A percentile compares a stretch with the other conserved stretches of the same genome.
Conservation (phyloP, 139 green algal species). For the Prasinococcaceae sp. region DNA sequence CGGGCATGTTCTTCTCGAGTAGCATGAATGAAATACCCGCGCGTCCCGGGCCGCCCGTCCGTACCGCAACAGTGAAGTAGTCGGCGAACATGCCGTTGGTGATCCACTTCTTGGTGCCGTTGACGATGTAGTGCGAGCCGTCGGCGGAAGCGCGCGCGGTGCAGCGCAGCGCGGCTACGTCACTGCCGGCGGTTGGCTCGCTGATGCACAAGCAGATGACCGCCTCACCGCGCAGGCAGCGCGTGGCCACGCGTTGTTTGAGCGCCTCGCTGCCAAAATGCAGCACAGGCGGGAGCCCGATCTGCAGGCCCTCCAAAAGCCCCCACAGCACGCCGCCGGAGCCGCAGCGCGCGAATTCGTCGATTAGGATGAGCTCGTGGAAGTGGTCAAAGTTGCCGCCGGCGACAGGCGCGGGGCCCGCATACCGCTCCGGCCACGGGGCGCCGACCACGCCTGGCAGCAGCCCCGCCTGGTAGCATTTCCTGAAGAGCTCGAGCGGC, state of each 20-base stretch:
- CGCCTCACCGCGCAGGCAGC: constrained; percentile 4
- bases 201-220: constrained; percentile 23
- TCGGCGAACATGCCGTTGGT: constrained; percentile 28
- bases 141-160: constrained; percentile 7
- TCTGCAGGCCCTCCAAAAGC: constrained; percentile 18
- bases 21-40: constrained; percentile 24
- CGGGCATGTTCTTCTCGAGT: constrained; percentile 19
- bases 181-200: constrained; percentile 23
- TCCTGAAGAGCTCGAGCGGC: constrained; percentile 17
- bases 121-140: constrained; percentile 21
- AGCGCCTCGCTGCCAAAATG: constrained; percentile 17
- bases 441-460: constrained; percentile 15
- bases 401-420: background rate
- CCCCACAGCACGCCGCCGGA: constrained; percentile 24
- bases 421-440: constrained; percentile 8
- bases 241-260: background rate
- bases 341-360: constrained; percentile 23
- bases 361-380: constrained; percentile 21
- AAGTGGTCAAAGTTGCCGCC: background rate
- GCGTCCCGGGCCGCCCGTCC: constrained; percentile 21
- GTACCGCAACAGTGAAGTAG: constrained; percentile 28
- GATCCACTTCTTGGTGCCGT: constrained; percentile 31
- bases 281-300: constrained; percentile 26
- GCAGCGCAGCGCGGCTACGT: constrained; percentile 24
- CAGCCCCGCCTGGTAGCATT: constrained; percentile 17